Percentiles rank a stretch among this genome's conserved stretches.
Evolutionary conservation across 257 asterid genomes (phyloP).

Genomic region (Capsicum chinense): DNA sequence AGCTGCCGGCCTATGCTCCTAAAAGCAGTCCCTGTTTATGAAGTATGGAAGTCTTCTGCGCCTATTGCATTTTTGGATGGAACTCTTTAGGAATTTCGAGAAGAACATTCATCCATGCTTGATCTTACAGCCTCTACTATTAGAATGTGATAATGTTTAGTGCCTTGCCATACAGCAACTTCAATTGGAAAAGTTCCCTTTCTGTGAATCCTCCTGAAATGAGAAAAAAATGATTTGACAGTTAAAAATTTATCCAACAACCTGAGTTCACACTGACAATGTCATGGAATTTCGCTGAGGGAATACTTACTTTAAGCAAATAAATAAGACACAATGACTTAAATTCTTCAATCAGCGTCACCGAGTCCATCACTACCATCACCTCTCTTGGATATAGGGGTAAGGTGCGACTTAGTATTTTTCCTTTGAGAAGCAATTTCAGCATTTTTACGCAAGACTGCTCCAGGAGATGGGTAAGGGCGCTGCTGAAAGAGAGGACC

Average conservation of each 20-base stretch:
- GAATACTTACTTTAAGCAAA: conserved; percentile 4
- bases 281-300: background rate
- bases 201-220: conserved; percentile 12
- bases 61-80: background rate
- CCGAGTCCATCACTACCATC: conserved; percentile 98
- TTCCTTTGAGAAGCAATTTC: conserved; percentile 89
- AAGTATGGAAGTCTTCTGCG: background rate
- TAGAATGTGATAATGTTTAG: background rate
- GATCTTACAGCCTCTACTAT: background rate
- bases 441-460: conserved; percentile 91
- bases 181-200: conserved; percentile 8
- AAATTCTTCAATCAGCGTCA: conserved; percentile 69
- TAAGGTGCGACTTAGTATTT: conserved; percentile 53
- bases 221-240: background rate
- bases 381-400: conserved; percentile 93
- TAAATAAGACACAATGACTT: conserved; percentile 1
- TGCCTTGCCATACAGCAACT: background rate
- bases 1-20: background rate
- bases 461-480: conserved; percentile 97
- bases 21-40: background rate
- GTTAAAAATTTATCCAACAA: background rate
- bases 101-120: background rate
- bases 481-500: conserved; percentile 99
- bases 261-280: background rate
- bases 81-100: background rate